Evolutionary conservation across 805 yeast genomes (phyloP).

Genomic region (Kluyveromyces siamensis): DNA sequence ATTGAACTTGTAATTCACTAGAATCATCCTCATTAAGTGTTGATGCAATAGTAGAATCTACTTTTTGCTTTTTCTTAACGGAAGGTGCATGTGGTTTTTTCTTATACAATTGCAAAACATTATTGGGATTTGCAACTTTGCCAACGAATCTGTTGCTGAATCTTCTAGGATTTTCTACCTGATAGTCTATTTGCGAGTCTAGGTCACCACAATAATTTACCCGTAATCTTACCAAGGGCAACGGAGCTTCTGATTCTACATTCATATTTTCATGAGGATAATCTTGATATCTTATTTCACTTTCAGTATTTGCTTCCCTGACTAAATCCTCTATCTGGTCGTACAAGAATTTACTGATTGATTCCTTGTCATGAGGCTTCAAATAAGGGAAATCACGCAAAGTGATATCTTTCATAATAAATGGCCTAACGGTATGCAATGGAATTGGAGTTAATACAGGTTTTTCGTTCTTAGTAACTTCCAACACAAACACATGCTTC

Average conservation of each 20-base stretch:
- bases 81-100: constrained; percentile 27
- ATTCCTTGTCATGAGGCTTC: constrained; percentile 51
- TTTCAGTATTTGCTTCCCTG: constrained; percentile 43
- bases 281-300: constrained; percentile 28
- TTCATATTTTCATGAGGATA: constrained; percentile 14
- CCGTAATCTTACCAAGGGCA: constrained; percentile 73
- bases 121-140: constrained; percentile 81
- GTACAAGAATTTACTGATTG: constrained; percentile 51
- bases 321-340: constrained; percentile 63
- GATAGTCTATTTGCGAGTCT: constrained; percentile 45
- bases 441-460: constrained; percentile 39
- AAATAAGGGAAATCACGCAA: constrained; percentile 45
- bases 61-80: constrained; percentile 6
- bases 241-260: constrained; percentile 33
- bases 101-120: constrained; percentile 64
- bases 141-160: constrained; percentile 90
- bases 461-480: constrained; percentile 50
- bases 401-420: constrained; percentile 58
- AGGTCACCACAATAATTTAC: constrained; percentile 59
- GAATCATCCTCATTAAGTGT: constrained; percentile 13
- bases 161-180: constrained; percentile 82
- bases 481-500: constrained; percentile 67
- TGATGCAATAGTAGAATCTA: constrained; percentile 10
- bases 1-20: constrained; percentile 46
- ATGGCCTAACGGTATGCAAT: constrained; percentile 65